phyloP scores from a whole-genome alignment of 352 stramenopile species.

The Globisporangium barbulae region DNA sequence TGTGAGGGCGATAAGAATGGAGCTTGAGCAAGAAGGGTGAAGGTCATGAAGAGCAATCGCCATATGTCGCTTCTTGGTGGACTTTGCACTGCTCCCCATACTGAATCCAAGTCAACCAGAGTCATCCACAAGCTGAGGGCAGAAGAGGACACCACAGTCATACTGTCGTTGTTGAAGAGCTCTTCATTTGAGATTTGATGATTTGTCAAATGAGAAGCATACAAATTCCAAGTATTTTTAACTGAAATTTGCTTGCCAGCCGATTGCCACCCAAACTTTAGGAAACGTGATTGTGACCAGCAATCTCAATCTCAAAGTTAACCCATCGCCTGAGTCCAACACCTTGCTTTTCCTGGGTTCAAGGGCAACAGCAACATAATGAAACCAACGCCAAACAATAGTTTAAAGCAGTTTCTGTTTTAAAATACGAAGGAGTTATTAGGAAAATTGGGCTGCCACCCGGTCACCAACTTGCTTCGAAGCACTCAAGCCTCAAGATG shows the following conservation, averaged over 20 bases:
- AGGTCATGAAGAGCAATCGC: not conserved
- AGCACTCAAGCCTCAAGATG: conserved; percentile 57
- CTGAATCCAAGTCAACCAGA: not conserved
- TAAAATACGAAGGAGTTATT: not conserved
- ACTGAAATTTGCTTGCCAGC: too few relatives aligned
- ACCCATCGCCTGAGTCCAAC: not conserved
- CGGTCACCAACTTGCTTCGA: conserved; percentile 12
- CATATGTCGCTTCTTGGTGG: not conserved
- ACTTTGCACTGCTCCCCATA: not conserved
- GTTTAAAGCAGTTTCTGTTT: conserved; percentile 3
- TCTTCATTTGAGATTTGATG: not conserved
- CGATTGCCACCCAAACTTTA: too few relatives aligned
- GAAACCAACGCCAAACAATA: not conserved
- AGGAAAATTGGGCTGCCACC: not conserved
- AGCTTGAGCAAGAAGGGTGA: not conserved
- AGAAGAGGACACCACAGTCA: not conserved
- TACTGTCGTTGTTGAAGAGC: conserved; percentile 1
- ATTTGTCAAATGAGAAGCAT: not conserved
- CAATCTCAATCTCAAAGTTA: not conserved
- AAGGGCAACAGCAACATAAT: too few relatives aligned
- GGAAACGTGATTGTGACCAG: not conserved
- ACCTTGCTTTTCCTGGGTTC: not conserved
- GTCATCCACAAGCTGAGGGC: not conserved
- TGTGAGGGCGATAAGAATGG: not conserved
- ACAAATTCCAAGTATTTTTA: not conserved